Percentiles rank a stretch among this genome's conserved stretches.
Conservation (phyloP, 1,284 basidiomycete species). For the Cryptococcus sp. region DNA sequence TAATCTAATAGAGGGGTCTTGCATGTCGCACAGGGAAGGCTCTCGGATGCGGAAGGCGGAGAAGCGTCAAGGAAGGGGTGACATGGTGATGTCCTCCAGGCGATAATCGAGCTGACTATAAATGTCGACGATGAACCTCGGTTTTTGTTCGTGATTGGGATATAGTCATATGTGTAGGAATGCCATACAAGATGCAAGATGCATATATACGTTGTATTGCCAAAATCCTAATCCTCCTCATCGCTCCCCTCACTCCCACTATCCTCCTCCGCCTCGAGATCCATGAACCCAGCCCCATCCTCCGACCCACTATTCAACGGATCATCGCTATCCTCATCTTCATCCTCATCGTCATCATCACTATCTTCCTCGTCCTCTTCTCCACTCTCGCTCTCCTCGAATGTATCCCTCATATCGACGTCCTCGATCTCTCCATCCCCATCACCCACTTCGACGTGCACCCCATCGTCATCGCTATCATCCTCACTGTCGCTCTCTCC, state of each 20-base stretch:
- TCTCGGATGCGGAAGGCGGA: no score
- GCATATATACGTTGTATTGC: not conserved
- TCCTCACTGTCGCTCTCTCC: constrained; percentile 45
- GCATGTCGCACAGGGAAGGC: no score
- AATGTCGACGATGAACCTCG: no score
- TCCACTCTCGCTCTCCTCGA: constrained; percentile 32
- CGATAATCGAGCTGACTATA: no score
- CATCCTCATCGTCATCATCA: constrained; percentile 34
- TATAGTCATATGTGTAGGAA: no score
- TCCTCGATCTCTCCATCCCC: constrained; percentile 60
- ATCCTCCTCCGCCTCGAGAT: constrained; percentile 53
- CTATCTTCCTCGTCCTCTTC: constrained; percentile 54
- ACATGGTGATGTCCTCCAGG: no score
- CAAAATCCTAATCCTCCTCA: constrained; percentile 49
- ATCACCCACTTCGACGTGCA: constrained; percentile 54
- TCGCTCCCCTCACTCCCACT: constrained; percentile 57
- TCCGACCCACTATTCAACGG: constrained; percentile 49
- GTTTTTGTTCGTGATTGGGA: no score
- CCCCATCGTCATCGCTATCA: constrained; percentile 56
- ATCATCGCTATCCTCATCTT: constrained; percentile 53
- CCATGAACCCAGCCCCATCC: constrained; percentile 60
- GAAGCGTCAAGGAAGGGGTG: no score
- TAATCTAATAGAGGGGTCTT: no score
- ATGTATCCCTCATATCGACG: constrained; percentile 51
- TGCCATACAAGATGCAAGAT: no score